Evolutionary conservation across 331 rosid species (phyloP).

Genomic region (Prunus yedoensis): DNA sequence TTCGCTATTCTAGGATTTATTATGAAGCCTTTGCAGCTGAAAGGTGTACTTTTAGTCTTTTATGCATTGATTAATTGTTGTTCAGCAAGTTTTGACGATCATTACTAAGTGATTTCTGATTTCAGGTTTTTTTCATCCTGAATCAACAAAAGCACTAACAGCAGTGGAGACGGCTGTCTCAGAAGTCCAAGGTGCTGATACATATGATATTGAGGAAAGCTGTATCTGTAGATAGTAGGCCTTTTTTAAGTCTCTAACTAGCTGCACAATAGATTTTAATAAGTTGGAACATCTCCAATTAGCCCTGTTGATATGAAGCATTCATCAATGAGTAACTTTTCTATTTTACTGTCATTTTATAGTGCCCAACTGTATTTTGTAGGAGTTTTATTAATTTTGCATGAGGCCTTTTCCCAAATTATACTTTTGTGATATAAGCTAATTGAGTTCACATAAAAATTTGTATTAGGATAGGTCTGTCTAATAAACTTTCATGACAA

Average conservation of each 20-base stretch:
- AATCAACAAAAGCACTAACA: constrained; percentile 30
- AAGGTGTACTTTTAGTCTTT: constrained; percentile 44
- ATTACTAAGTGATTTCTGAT: constrained; percentile 22
- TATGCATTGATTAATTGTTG: constrained; percentile 13
- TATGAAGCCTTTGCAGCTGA: constrained; percentile 77
- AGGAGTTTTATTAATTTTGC: neutral
- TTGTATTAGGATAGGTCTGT: neutral
- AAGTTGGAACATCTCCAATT: neutral
- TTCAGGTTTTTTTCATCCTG: constrained; percentile 61
- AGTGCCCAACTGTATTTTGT: neutral
- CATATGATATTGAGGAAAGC: constrained; percentile 9
- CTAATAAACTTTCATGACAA: neutral
- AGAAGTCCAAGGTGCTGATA: constrained; percentile 53
- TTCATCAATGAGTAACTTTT: neutral
- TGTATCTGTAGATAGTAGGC: neutral
- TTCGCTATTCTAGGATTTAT: constrained; percentile 65
- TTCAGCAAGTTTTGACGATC: constrained; percentile 7
- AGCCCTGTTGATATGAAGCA: neutral
- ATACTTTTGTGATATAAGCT: neutral
- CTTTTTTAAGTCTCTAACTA: neutral
- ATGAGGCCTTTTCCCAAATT: neutral
- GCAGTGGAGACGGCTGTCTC: constrained; percentile 30
- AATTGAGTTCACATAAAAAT: neutral
- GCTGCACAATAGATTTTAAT: neutral
- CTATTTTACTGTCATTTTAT: neutral